Conservation (phyloP, 768 basidiomycete species). For the Nevesoporus exiguus region DNA sequence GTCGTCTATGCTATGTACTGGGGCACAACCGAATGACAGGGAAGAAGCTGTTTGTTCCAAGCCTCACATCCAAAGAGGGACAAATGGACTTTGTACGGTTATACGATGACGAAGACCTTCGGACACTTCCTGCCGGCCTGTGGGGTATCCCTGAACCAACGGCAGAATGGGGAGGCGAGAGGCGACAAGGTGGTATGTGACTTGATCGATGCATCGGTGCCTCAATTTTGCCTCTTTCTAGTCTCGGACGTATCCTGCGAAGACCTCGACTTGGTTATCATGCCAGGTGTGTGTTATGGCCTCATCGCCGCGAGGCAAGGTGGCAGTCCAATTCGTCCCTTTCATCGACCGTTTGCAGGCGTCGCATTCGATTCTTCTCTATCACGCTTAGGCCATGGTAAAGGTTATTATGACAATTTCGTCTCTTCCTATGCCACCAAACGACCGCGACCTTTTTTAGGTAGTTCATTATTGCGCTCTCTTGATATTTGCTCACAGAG, state of each 20-base stretch:
- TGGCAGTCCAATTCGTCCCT: slow-evolving; percentile 6
- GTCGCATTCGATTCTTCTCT: slow-evolving; percentile 70
- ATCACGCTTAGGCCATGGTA: slow-evolving; percentile 76
- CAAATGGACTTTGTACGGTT: slow-evolving; percentile 67
- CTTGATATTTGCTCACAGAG: slow-evolving; percentile 13
- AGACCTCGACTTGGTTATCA: slow-evolving; percentile 58
- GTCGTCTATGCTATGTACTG: background rate
- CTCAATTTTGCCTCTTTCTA: slow-evolving; percentile 13
- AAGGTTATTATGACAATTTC: slow-evolving; percentile 81
- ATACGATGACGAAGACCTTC: slow-evolving; percentile 56
- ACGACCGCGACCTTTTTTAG: slow-evolving; percentile 51
- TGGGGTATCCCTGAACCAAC: slow-evolving; percentile 80
- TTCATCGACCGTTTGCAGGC: slow-evolving; percentile 38
- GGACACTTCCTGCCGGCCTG: slow-evolving; percentile 50
- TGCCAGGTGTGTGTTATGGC: slow-evolving; percentile 51
- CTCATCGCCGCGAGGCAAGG: slow-evolving; percentile 5
- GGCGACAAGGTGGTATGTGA: slow-evolving; percentile 52
- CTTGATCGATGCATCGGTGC: background rate
- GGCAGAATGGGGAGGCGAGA: slow-evolving; percentile 37
- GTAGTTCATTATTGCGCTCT: slow-evolving; percentile 36
- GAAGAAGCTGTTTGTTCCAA: slow-evolving; percentile 70
- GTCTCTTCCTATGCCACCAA: slow-evolving; percentile 51
- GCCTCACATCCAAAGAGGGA: slow-evolving; percentile 43
- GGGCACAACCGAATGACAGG: slow-evolving; percentile 35
- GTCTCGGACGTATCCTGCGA: slow-evolving; percentile 34